Conservation (phyloP, 1,139 yeast species). For the Pneumocystis canis region DNA sequence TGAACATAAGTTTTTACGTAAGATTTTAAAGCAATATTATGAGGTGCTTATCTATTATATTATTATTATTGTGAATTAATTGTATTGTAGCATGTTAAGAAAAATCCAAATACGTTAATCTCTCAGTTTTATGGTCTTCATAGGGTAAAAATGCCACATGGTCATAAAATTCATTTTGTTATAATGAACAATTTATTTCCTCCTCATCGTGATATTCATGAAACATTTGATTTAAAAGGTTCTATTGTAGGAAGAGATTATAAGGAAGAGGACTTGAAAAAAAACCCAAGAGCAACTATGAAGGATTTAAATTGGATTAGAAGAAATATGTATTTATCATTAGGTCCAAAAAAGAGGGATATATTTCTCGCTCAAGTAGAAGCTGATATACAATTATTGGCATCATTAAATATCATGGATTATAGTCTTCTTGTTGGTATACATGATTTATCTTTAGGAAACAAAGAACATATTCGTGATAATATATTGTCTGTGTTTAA, state of each 20-base stretch:
- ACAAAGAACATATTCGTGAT: slow-evolving; percentile 30
- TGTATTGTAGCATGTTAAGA: slow-evolving; percentile 43
- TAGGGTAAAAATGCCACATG: slow-evolving; percentile 76
- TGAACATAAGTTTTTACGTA: slow-evolving; percentile 73
- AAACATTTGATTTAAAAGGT: slow-evolving; percentile 84
- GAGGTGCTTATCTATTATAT: slow-evolving; percentile 15
- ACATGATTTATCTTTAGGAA: slow-evolving; percentile 55
- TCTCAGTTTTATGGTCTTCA: slow-evolving; percentile 94
- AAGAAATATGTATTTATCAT: slow-evolving; percentile 41
- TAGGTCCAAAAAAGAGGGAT: slow-evolving; percentile 56
- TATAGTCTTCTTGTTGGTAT: slow-evolving; percentile 79
- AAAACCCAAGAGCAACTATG: slow-evolving; percentile 31
- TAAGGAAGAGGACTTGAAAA: slow-evolving; percentile 18
- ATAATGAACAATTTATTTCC: slow-evolving; percentile 97
- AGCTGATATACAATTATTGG: slow-evolving; percentile 55
- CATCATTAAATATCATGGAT: slow-evolving; percentile 53
- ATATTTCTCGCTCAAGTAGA: slow-evolving; percentile 54
- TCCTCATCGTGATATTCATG: slow-evolving; percentile 76
- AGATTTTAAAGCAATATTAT: slow-evolving; percentile 62
- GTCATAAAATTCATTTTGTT: slow-evolving; percentile 77
- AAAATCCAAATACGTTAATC: slow-evolving; percentile 73
- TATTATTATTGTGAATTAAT: neutral
- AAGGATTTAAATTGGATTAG: slow-evolving; percentile 87
- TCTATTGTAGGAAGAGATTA: slow-evolving; percentile 66
- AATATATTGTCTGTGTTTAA: slow-evolving; percentile 27